Percentiles rank a stretch among this genome's conserved stretches.
Evolutionary conservation across 345 rosid species (phyloP).

Genomic region (Syzygium jambos): DNA sequence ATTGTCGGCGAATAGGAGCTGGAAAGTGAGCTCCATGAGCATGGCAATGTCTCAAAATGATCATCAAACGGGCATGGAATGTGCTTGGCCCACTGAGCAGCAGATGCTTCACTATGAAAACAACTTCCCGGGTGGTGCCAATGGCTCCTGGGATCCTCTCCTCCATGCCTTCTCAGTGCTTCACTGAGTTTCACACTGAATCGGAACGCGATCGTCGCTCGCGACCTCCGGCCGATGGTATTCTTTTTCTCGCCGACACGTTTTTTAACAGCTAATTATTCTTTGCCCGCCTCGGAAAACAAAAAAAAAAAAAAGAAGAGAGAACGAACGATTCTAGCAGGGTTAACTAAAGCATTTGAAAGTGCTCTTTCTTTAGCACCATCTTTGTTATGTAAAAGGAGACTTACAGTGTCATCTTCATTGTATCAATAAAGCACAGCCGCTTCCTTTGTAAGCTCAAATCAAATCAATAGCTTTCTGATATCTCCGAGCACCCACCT

Average conservation of each 20-base stretch:
- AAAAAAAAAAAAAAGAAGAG: background rate
- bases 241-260: background rate
- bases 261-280: background rate
- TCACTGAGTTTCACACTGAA: background rate
- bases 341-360: background rate
- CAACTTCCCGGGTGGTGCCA: background rate
- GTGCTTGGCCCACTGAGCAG: constrained; percentile 4
- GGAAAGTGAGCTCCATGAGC: background rate
- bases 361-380: background rate
- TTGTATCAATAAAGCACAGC: background rate
- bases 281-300: background rate
- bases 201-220: background rate
- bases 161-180: background rate
- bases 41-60: background rate
- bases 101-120: background rate
- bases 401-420: background rate
- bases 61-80: background rate
- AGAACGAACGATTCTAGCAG: background rate
- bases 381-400: background rate
- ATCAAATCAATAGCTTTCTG: background rate
- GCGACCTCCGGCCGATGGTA: background rate
- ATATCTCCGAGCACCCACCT: background rate
- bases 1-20: background rate
- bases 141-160: background rate
- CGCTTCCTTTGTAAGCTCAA: background rate